Percentiles rank a stretch among this genome's conserved stretches.
phyloP scores from a whole-genome alignment of 192 early-diverging fungal genomes.

The Geosiphon pyriformis region DNA sequence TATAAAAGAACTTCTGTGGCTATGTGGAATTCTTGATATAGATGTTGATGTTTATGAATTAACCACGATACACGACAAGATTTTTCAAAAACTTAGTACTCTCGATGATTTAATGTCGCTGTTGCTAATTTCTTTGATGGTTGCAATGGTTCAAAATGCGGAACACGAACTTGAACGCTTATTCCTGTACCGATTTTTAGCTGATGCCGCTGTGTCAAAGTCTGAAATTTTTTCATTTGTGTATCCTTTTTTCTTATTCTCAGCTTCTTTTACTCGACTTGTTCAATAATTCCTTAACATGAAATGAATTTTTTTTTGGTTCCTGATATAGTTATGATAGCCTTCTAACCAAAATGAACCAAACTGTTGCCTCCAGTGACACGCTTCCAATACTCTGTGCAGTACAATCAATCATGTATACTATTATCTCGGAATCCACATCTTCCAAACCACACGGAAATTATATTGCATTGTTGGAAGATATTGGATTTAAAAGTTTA shows the following conservation, averaged over 20 bases:
- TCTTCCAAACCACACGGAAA: slow-evolving; percentile 3
- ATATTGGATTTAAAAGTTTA: slow-evolving; percentile 45
- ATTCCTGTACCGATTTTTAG: slow-evolving; percentile 70
- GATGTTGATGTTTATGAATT: slow-evolving; percentile 36
- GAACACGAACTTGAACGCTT: slow-evolving; percentile 67
- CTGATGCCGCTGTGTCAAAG: slow-evolving; percentile 63
- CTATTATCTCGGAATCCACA: slow-evolving; percentile 41
- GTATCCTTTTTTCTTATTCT: slow-evolving; percentile 31
- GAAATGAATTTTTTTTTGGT: neutral
- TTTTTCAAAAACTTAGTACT: slow-evolving; percentile 60
- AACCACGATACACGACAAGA: slow-evolving; percentile 50
- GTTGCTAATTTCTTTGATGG: slow-evolving; percentile 60
- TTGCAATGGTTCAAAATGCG: slow-evolving; percentile 62
- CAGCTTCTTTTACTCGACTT: neutral
- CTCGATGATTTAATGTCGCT: slow-evolving; percentile 59
- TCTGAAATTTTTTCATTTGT: slow-evolving; percentile 69
- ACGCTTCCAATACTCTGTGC: slow-evolving; percentile 59
- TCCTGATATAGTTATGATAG: slow-evolving; percentile 39
- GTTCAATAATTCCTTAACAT: neutral
- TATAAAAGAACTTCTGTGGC: slow-evolving; percentile 47
- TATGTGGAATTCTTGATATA: slow-evolving; percentile 44
- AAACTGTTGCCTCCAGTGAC: slow-evolving; percentile 58
- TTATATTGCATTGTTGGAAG: slow-evolving; percentile 43
- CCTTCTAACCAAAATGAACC: slow-evolving; percentile 65
- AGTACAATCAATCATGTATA: slow-evolving; percentile 63